Base-by-base conservation (phyloP, 306 rosid genomes). In the Dalbergia oliveri region DNA sequence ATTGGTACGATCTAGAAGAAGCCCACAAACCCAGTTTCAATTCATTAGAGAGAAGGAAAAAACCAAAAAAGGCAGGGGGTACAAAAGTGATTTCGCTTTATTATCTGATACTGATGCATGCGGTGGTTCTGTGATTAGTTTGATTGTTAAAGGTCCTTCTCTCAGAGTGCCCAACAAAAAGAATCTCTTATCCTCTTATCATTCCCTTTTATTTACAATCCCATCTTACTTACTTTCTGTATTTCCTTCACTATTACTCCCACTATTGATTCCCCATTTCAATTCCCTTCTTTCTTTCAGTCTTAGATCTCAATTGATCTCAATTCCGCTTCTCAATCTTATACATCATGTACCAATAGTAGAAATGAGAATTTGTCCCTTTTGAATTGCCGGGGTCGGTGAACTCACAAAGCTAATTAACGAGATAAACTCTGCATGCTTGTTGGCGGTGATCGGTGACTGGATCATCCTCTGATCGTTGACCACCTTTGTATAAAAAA, bases 181-280 rank as follows among this genome's bases (percentile, higher is more conserved):
- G 67, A 86, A 84, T 86, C 91, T 84, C 86, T 88, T 85, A 88
- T 89, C 94, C 74, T 75, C 81, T 76, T 15, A 2, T 41, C 43
- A 23, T 87, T 85, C 78, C 79, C 72, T 26, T 2, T 2, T 26
- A 41, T 63, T 51, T 79, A 0, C 60, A 0, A 49, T 49, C 14
- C 11, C 54, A 11, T 5, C 16, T 10, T 78, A 73, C 72, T 33
- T 62, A 73, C 72, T 33, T 62, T 71, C 51, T 8, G 45, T 3
- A 66, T 31, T 39, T 80, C 61, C 44, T 62, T 73, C 72, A 18
- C 66, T 59, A 0, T 33, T 31, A 14, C 54, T 14, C 34, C 0
- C 60, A 47, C 53, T 47, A 47, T 47, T 47, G 3, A 43, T 43
- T 43, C 41, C 41, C 14, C 53, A 13, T 0, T n/a, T 54, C 21